Percentiles rank a stretch among this genome's conserved stretches.
These are phyloP conservation scores for Acanthamoeba polyphaga DNA, from an alignment of 208 protist genomes.

Conservation along the genomic window DNA sequence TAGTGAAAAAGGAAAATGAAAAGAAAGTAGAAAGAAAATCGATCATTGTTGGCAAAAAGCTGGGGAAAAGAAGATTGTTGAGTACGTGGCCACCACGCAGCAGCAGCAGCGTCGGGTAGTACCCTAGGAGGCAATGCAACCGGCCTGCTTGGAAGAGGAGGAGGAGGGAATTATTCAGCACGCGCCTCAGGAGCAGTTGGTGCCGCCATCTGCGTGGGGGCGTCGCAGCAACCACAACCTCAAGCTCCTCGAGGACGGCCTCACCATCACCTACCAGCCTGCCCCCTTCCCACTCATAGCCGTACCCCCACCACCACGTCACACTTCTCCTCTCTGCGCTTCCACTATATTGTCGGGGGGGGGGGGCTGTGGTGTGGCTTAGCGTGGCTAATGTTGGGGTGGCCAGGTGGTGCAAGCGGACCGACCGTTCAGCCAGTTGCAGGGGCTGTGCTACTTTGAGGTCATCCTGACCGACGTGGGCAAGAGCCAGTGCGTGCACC, in stretches of 20 bases:
- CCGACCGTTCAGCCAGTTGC: background rate
- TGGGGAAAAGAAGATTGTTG: background rate
- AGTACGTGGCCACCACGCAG: background rate
- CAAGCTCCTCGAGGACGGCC: background rate
- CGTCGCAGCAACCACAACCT: background rate
- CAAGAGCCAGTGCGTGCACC: background rate
- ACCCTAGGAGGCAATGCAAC: background rate
- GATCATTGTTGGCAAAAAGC: background rate
- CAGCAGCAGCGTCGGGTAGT: too few relatives aligned
- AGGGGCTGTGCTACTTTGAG: conserved; percentile 33
- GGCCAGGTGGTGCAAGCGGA: conserved; percentile 8
- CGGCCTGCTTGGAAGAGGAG: background rate
- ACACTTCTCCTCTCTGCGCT: background rate
- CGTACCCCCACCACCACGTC: background rate
- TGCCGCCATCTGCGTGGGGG: background rate
- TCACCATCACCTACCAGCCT: background rate
- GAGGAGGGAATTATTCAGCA: background rate
- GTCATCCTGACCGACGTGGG: background rate
- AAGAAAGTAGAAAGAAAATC: background rate
- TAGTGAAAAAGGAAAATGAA: background rate
- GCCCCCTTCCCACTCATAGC: background rate
- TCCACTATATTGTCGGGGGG: background rate
- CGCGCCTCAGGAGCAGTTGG: background rate
- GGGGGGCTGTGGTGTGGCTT: background rate
- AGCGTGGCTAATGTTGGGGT: background rate